Evolutionary conservation across 352 stramenopile genomes (phyloP).

Genomic region (Globisporangium ultimum): DNA sequence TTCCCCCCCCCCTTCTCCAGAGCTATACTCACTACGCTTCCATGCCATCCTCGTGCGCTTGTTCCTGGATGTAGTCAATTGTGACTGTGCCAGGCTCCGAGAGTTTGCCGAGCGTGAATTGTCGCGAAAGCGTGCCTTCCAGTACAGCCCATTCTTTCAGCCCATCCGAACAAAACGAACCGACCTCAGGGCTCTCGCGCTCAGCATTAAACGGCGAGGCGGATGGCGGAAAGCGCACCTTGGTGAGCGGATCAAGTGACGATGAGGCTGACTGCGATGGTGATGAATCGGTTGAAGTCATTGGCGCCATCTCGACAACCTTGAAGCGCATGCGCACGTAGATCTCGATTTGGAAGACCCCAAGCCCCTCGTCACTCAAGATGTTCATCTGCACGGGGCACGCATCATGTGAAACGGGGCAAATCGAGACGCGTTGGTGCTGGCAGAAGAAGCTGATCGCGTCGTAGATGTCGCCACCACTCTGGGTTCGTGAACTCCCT

Average conservation of each 20-base stretch:
- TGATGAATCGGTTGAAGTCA: conserved; percentile 11
- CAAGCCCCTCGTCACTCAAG: conserved; percentile 13
- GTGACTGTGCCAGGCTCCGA: conserved; percentile 47
- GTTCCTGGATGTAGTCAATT: conserved; percentile 28
- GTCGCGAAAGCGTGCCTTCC: conserved; percentile 47
- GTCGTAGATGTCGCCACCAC: conserved; percentile 78
- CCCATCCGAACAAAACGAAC: conserved; percentile 12
- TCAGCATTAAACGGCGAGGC: neutral
- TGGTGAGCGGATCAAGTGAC: neutral
- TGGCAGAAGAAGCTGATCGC: conserved; percentile 72
- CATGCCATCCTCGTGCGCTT: neutral
- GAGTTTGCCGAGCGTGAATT: conserved; percentile 55
- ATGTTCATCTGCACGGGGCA: conserved; percentile 55
- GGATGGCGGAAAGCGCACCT: neutral
- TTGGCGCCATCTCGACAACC: conserved; percentile 46
- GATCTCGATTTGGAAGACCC: conserved; percentile 52
- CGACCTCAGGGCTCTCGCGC: neutral
- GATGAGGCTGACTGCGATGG: neutral
- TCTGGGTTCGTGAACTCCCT: conserved; percentile 69
- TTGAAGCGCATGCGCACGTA: conserved; percentile 75
- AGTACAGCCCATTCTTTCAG: conserved; percentile 50
- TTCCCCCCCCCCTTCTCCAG: neutral
- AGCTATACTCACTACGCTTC: neutral
- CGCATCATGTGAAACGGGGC: conserved; percentile 62
- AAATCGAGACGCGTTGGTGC: conserved; percentile 56